Conservation (phyloP, 176 grass and related monocot genomes). For the Avena atlantica region DNA sequence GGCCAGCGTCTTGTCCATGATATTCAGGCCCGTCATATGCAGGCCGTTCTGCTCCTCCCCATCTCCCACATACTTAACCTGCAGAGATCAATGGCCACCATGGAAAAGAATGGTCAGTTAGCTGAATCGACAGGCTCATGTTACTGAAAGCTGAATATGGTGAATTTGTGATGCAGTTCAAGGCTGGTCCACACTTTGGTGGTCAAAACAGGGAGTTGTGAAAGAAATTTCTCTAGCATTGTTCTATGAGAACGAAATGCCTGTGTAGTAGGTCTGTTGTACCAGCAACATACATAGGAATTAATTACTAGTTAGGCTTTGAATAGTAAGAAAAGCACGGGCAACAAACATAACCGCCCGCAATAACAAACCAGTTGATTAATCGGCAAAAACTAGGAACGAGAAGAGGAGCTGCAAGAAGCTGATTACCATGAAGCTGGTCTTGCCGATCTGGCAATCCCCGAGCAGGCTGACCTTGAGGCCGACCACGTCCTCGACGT, state of each 20-base stretch:
- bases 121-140: neutral
- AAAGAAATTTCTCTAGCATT: neutral
- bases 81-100: conserved; percentile 18
- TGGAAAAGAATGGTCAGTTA: neutral
- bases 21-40: conserved; percentile 87
- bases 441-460: conserved; percentile 91
- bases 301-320: neutral
- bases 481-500: conserved; percentile 59
- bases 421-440: conserved; percentile 96
- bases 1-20: conserved; percentile 89
- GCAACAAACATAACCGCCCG: conserved; percentile 1
- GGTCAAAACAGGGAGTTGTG: neutral
- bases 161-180: neutral
- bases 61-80: conserved; percentile 90
- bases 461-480: conserved; percentile 97
- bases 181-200: neutral
- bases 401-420: neutral
- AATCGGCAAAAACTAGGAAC: conserved; percentile 13
- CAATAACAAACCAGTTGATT: conserved; percentile 2
- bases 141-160: neutral
- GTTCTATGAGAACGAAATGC: conserved; percentile 3
- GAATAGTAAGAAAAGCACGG: conserved; percentile 14
- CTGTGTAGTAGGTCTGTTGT: neutral
- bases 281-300: neutral
- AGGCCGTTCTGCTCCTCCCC: conserved; percentile 79